Percentiles rank a stretch among this genome's conserved stretches.
Evolutionary conservation across 192 early-diverging fungal genomes (phyloP).

Genomic region (Entophlyctis helioformis): DNA sequence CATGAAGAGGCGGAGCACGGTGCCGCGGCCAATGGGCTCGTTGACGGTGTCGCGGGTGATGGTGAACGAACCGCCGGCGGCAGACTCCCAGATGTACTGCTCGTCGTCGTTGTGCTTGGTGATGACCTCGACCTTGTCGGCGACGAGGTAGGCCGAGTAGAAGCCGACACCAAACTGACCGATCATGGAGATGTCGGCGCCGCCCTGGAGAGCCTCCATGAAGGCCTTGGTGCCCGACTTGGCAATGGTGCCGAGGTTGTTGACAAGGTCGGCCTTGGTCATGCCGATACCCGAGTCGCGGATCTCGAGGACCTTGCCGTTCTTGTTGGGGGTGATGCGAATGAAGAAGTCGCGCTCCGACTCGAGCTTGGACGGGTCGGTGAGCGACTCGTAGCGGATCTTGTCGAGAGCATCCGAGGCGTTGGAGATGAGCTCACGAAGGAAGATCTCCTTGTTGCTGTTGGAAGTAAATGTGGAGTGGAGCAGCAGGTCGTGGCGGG

Average conservation of each 20-base stretch:
- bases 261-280: slow-evolving; percentile 92
- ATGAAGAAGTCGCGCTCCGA: slow-evolving; percentile 90
- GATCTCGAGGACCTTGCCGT: slow-evolving; percentile 77
- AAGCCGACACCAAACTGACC: slow-evolving; percentile 99
- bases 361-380: slow-evolving; percentile 86
- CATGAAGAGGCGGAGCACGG: slow-evolving; percentile 88
- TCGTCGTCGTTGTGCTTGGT: slow-evolving; percentile 97
- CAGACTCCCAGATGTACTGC: slow-evolving; percentile 92
- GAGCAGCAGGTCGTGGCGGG: background rate
- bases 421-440: slow-evolving; percentile 96
- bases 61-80: slow-evolving; percentile 82
- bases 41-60: slow-evolving; percentile 87
- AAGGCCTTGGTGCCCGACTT: slow-evolving; percentile 99
- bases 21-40: slow-evolving; percentile 86
- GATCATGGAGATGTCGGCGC: slow-evolving; percentile 99
- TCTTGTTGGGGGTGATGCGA: slow-evolving; percentile 79
- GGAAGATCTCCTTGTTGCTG: slow-evolving; percentile 82
- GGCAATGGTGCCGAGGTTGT: slow-evolving; percentile 99
- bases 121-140: slow-evolving; percentile 90
- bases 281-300: slow-evolving; percentile 86
- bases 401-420: slow-evolving; percentile 94
- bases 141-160: slow-evolving; percentile 99
- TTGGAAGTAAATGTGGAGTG: background rate
- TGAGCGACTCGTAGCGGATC: slow-evolving; percentile 95
- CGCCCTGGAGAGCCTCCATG: slow-evolving; percentile 94